These are phyloP conservation scores for Besnoitia besnoiti DNA, from an alignment of 169 alveolate genomes.

Conservation along the genomic window DNA sequence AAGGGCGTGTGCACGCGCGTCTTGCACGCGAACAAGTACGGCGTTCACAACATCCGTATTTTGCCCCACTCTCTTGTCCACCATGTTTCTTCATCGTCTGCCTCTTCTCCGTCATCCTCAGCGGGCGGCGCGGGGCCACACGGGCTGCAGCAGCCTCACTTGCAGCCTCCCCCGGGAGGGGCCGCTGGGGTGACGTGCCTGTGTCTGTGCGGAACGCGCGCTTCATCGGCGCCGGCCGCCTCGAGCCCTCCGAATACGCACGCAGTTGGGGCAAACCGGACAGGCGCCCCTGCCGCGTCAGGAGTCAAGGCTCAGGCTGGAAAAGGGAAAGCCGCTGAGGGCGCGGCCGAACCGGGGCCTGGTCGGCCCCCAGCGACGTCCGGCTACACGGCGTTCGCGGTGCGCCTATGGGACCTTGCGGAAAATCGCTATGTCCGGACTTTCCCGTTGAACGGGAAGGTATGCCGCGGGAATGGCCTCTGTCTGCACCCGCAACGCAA, in stretches of 20 bases:
- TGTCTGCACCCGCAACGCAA: background rate
- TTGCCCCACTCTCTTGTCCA: background rate
- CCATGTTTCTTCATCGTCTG: background rate
- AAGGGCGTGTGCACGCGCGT: conserved; percentile 1
- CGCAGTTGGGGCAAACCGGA: background rate
- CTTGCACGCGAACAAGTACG: conserved; percentile 10
- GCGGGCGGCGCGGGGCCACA: background rate
- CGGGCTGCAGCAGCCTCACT: background rate
- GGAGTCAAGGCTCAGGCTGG: background rate
- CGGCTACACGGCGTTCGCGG: background rate
- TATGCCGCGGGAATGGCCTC: background rate
- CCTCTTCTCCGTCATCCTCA: background rate
- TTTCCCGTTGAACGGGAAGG: background rate
- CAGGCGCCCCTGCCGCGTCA: background rate
- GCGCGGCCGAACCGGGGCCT: background rate
- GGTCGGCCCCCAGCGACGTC: background rate
- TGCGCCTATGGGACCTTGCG: background rate
- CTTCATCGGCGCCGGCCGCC: background rate
- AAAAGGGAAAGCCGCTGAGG: background rate
- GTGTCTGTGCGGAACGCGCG: background rate
- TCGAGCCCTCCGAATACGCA: background rate
- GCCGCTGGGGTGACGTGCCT: background rate
- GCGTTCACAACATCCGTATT: background rate
- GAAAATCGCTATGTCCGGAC: background rate
- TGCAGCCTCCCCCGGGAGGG: background rate